These are phyloP conservation scores for Papiliotrema flavescens DNA, from an alignment of 1,284 basidiomycete species.

Conservation along the genomic window DNA sequence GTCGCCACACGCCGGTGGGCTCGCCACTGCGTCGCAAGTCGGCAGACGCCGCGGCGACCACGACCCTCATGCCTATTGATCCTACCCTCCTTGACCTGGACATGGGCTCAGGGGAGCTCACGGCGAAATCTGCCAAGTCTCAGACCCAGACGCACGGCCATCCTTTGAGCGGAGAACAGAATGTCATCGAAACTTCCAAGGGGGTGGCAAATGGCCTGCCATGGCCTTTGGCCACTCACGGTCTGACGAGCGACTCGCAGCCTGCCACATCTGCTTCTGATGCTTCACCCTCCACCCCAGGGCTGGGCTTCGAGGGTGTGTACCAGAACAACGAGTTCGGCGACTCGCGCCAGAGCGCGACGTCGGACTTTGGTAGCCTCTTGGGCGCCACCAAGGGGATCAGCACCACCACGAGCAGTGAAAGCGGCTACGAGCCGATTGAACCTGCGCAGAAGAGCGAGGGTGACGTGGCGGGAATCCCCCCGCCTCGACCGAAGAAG, in stretches of 20 bases:
- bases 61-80: slow-evolving; percentile 1
- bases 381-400: slow-evolving; percentile 8
- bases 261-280: not conserved
- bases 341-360: slow-evolving; percentile 5
- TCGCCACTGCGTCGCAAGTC: not conserved
- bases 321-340: slow-evolving; percentile 4
- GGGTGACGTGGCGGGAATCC: slow-evolving; percentile 11
- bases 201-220: not conserved
- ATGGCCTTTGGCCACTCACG: not conserved
- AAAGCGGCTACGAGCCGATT: not conserved
- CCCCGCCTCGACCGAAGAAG: slow-evolving; percentile 32
- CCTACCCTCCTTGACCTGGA: not conserved
- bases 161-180: not conserved
- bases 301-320: slow-evolving; percentile 4
- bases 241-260: not conserved
- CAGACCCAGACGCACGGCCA: not conserved
- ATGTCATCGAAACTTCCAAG: not conserved
- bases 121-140: not conserved
- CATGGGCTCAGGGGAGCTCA: not conserved
- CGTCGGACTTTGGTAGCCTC: slow-evolving; percentile 3
- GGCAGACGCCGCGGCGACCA: not conserved
- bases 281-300: slow-evolving; percentile 6
- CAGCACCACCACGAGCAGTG: not conserved
- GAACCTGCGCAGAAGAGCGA: not conserved
- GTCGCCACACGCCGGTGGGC: not conserved